Evolutionary conservation across 2,329 filamentous ascomycete genomes (phyloP).

Genomic region (Pseudogymnoascus sp.): DNA sequence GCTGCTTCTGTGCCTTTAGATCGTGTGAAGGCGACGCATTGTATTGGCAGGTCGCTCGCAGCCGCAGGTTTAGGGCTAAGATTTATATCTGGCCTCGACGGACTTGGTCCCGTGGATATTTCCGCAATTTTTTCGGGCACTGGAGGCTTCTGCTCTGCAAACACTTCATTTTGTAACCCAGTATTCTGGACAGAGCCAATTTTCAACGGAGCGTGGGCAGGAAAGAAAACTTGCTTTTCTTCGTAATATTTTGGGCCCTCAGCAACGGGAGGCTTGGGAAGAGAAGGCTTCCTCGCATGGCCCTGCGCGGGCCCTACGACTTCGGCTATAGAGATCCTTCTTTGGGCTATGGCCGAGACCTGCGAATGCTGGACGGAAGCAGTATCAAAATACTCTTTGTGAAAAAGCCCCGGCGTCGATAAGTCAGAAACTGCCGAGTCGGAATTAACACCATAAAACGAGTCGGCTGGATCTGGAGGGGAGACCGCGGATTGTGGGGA

Average conservation of each 20-base stretch:
- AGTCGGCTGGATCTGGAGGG: background rate
- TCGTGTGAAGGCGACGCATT: background rate
- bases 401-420: background rate
- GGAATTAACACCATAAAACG: background rate
- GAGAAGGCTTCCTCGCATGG: conserved; percentile 1
- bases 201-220: background rate
- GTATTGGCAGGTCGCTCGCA: background rate
- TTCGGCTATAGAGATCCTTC: background rate
- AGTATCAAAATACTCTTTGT: background rate
- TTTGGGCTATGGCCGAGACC: background rate
- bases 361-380: background rate
- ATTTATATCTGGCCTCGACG: background rate
- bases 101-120: background rate
- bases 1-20: background rate
- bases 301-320: background rate
- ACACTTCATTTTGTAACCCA: background rate
- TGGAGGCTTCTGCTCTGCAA: background rate
- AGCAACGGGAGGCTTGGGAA: background rate
- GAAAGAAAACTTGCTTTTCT: background rate
- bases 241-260: background rate
- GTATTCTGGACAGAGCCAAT: background rate
- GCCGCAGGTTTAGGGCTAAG: background rate
- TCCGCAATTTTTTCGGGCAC: background rate
- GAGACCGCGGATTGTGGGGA: background rate
- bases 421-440: background rate